Percentiles rank a stretch among this genome's conserved stretches.
Conservation (phyloP, 306 rosid species). For the Boehmeria nivea region DNA sequence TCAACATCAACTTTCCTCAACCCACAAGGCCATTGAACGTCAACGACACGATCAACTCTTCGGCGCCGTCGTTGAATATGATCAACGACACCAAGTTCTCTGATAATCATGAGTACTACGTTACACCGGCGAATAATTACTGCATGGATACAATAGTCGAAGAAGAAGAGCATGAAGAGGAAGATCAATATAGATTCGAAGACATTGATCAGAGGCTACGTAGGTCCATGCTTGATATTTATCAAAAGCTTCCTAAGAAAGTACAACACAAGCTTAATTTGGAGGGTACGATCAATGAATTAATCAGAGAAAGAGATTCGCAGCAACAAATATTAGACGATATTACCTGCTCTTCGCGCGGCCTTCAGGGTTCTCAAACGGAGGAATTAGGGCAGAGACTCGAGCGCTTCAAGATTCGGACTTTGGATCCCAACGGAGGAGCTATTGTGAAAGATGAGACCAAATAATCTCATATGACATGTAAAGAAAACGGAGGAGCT, state of each 20-base stretch:
- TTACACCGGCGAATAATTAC: no score
- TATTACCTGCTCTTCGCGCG: neutral
- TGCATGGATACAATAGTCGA: neutral
- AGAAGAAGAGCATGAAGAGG: conserved; percentile 1
- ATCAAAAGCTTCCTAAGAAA: conserved; percentile 11
- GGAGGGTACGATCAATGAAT: neutral
- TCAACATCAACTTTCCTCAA: conserved; percentile 16
- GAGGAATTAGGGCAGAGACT: conserved; percentile 12
- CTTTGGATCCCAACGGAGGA: conserved; percentile 8
- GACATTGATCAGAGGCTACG: conserved; percentile 1
- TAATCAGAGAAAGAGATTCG: neutral
- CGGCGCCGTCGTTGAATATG: neutral
- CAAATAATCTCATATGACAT: neutral
- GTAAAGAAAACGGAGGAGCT: no score
- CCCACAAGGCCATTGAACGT: conserved; percentile 11
- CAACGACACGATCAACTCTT: neutral
- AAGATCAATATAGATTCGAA: conserved; percentile 1
- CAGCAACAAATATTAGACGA: neutral
- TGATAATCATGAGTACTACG: neutral
- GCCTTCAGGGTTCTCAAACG: neutral
- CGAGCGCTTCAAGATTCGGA: conserved; percentile 27
- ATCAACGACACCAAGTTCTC: neutral
- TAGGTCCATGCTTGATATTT: conserved; percentile 2
- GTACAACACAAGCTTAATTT: neutral
- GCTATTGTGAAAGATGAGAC: conserved; percentile 12